phyloP scores from a whole-genome alignment of 2,329 filamentous ascomycete species.

The Aspergillus sp. region DNA sequence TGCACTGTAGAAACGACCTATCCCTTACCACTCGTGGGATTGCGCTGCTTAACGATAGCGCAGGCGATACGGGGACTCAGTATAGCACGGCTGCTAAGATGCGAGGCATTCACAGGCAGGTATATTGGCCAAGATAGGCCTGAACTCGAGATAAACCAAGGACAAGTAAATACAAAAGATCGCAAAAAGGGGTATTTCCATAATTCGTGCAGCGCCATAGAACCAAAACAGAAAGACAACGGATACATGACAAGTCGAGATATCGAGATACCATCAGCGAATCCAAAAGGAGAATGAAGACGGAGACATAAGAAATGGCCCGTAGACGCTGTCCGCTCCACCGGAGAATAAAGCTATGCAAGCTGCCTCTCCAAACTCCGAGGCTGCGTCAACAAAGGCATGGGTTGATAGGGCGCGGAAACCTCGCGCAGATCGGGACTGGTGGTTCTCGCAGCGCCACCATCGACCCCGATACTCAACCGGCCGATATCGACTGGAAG shows the following conservation, averaged over 20 bases:
- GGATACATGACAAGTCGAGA: not conserved
- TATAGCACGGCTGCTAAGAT: too few relatives aligned
- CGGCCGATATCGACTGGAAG: slow-evolving; percentile 19
- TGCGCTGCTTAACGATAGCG: too few relatives aligned
- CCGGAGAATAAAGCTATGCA: slow-evolving; percentile 17
- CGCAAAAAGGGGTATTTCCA: not conserved
- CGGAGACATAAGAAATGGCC: too few relatives aligned
- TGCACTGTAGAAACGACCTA: too few relatives aligned
- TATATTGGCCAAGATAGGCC: too few relatives aligned
- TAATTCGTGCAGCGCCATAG: not conserved
- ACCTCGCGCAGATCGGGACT: slow-evolving; percentile 14
- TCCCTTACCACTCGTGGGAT: too few relatives aligned
- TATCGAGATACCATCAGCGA: too few relatives aligned
- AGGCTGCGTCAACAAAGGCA: slow-evolving; percentile 21
- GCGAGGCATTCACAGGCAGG: too few relatives aligned
- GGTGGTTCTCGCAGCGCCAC: slow-evolving; percentile 11
- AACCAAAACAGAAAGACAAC: not conserved
- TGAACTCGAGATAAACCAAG: too few relatives aligned
- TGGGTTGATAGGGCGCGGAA: slow-evolving; percentile 16
- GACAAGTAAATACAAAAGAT: too few relatives aligned
- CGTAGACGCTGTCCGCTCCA: too few relatives aligned
- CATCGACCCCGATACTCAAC: slow-evolving; percentile 14
- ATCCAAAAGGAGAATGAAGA: not conserved
- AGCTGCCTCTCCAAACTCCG: slow-evolving; percentile 31
- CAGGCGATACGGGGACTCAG: too few relatives aligned